Conservation (phyloP, 345 rosid genomes). For the Turritis glabra region DNA sequence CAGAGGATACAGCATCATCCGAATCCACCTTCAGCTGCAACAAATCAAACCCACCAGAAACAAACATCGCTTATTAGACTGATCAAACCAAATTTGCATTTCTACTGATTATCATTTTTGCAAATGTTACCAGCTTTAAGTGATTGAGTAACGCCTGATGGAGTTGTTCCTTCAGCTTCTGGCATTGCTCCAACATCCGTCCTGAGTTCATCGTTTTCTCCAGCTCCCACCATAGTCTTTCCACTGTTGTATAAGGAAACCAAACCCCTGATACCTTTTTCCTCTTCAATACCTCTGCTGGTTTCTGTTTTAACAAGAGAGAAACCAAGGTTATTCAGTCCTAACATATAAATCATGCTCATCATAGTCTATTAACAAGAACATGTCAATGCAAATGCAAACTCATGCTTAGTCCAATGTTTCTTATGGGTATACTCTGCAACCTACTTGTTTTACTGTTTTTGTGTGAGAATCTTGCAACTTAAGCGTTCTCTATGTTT, state of each 20-base stretch:
- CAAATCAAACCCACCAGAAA: constrained; percentile 10
- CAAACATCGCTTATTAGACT: background rate
- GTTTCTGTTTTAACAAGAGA: constrained; percentile 54
- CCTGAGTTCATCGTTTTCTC: constrained; percentile 59
- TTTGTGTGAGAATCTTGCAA: constrained; percentile 9
- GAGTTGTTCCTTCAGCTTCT: constrained; percentile 67
- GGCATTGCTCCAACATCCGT: constrained; percentile 70
- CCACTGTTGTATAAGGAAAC: constrained; percentile 81
- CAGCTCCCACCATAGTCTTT: constrained; percentile 77
- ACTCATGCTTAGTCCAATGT: background rate
- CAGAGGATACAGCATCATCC: constrained; percentile 51
- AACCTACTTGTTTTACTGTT: constrained; percentile 1
- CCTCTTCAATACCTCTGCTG: constrained; percentile 64
- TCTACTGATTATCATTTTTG: background rate
- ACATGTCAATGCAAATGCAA: background rate
- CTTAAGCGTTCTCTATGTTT: background rate
- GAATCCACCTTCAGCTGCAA: constrained; percentile 83
- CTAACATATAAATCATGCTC: constrained; percentile 3
- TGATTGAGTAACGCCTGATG: constrained; percentile 67
- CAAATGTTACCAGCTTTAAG: constrained; percentile 69
- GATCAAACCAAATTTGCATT: background rate
- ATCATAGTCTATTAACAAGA: background rate
- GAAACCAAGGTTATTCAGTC: background rate
- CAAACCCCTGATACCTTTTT: constrained; percentile 72
- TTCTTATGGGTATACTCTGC: background rate